phyloP scores from a whole-genome alignment of 352 stramenopile genomes.

The Phytophthora colocasiae region DNA sequence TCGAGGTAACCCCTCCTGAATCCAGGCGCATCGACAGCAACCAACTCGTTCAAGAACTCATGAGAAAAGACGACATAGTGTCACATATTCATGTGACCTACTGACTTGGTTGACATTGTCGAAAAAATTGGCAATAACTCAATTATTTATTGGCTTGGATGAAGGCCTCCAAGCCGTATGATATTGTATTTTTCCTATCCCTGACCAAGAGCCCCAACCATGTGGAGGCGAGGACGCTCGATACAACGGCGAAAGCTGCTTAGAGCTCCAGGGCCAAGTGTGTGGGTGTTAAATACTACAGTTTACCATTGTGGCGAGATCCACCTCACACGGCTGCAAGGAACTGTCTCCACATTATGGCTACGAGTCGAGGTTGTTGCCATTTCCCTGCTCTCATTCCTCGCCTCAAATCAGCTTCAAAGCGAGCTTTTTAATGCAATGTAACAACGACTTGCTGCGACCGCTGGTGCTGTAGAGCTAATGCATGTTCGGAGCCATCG shows the following conservation, averaged over 20 bases:
- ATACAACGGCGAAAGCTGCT: constrained; percentile 16
- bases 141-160: no score
- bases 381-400: constrained; percentile 10
- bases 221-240: constrained; percentile 15
- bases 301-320: background rate
- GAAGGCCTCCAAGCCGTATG: no score
- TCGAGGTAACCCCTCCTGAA: no score
- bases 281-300: constrained; percentile 23
- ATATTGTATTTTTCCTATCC: no score
- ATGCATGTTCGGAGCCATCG: background rate
- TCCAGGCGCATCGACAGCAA: no score
- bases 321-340: constrained; percentile 4
- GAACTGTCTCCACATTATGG: constrained; percentile 3
- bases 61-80: no score
- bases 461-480: background rate
- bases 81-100: no score
- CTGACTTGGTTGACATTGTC: no score
- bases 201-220: constrained; percentile 26
- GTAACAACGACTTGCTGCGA: constrained; percentile 18
- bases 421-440: constrained; percentile 4
- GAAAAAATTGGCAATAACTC: no score
- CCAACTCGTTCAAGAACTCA: no score
- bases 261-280: constrained; percentile 12
- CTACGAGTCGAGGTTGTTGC: constrained; percentile 6
- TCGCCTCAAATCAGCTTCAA: constrained; percentile 23